Conservation (phyloP, 164 flowering plant species). For the Magnolia sinica region DNA sequence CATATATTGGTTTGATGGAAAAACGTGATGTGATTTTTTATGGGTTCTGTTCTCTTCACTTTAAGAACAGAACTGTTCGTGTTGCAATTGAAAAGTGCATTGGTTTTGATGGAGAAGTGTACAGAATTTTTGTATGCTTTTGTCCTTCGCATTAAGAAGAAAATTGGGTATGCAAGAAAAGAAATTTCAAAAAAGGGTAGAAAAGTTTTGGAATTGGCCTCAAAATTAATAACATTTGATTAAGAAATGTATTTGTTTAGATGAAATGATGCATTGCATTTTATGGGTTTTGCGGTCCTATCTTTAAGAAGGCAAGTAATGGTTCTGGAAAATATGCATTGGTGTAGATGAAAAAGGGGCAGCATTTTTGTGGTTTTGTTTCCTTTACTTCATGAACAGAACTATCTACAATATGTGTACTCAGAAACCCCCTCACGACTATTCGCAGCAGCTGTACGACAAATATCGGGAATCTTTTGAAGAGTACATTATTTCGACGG, state of each 20-base stretch:
- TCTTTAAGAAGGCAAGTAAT: too few relatives aligned
- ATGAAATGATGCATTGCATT: not conserved
- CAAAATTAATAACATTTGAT: too few relatives aligned
- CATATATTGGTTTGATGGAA: not conserved
- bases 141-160: too few relatives aligned
- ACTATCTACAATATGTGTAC: slow-evolving; percentile 94
- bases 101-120: too few relatives aligned
- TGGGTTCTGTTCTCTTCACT: not conserved
- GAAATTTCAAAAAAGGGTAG: too few relatives aligned
- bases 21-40: not conserved
- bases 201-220: too few relatives aligned
- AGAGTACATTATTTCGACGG: slow-evolving; percentile 69
- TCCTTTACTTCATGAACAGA: slow-evolving; percentile 32
- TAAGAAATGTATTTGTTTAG: too few relatives aligned
- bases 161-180: too few relatives aligned
- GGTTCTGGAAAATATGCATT: not conserved
- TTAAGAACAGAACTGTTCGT: too few relatives aligned
- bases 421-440: slow-evolving; percentile 88
- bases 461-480: slow-evolving; percentile 73
- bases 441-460: slow-evolving; percentile 84
- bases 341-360: not conserved
- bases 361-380: not conserved
- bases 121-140: too few relatives aligned
- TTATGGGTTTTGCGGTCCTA: not conserved
- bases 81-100: too few relatives aligned